These are phyloP conservation scores for Malus hybrid DNA, from an alignment of 331 rosid genomes.

Conservation along the genomic window DNA sequence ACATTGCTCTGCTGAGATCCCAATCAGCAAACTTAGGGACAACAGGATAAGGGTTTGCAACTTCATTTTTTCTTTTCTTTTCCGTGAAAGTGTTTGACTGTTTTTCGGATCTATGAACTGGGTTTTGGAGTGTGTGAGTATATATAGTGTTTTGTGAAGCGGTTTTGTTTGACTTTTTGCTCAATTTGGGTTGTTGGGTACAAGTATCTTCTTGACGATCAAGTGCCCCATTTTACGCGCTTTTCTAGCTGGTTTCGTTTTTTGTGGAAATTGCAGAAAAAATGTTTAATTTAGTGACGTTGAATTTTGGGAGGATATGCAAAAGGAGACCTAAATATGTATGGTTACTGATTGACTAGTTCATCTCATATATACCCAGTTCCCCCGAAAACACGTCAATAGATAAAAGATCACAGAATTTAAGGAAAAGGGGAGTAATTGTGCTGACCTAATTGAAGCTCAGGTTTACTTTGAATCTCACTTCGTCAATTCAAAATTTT, in stretches of 20 bases:
- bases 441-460: background rate
- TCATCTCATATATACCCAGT: background rate
- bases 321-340: background rate
- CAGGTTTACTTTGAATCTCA: background rate
- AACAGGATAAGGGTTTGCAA: background rate
- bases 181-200: background rate
- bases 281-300: background rate
- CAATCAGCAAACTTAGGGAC: background rate
- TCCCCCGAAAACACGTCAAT: background rate
- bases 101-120: background rate
- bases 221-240: background rate
- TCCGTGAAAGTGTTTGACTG: background rate
- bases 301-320: background rate
- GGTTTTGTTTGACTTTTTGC: background rate
- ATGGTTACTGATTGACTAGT: background rate
- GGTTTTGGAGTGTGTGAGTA: background rate
- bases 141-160: background rate
- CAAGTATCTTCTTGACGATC: background rate
- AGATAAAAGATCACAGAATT: background rate
- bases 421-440: background rate
- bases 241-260: background rate
- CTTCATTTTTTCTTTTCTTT: constrained; percentile 3
- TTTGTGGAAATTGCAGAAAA: background rate
- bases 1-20: constrained; percentile 32
- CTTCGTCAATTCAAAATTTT: background rate